Evolutionary conservation across 345 rosid genomes (phyloP).

Genomic region (Corchorus capsularis): DNA sequence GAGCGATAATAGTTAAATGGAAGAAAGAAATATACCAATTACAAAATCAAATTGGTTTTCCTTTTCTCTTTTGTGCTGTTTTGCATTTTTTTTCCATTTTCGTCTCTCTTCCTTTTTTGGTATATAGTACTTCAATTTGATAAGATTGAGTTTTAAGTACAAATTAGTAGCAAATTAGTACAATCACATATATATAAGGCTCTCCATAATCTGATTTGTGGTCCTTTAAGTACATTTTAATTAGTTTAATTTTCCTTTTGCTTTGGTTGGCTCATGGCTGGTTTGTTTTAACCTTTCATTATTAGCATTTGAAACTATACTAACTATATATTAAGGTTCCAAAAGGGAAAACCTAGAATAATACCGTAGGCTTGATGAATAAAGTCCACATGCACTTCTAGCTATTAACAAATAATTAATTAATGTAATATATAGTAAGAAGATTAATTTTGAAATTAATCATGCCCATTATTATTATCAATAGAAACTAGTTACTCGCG

Average conservation of each 20-base stretch:
- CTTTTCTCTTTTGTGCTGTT: neutral
- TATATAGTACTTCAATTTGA: too few species aligned
- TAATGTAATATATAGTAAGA: neutral
- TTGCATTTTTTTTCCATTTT: neutral
- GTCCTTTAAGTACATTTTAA: too few species aligned
- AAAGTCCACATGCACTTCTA: neutral
- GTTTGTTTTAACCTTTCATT: neutral
- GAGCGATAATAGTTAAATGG: neutral
- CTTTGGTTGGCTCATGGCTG: neutral
- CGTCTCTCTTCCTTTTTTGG: too few species aligned
- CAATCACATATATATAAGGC: too few species aligned
- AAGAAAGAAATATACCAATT: neutral
- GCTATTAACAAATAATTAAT: too few species aligned
- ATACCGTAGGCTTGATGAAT: neutral
- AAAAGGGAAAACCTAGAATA: neutral
- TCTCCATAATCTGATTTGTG: neutral
- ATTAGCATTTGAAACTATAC: neutral
- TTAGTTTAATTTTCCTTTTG: neutral
- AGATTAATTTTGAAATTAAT: neutral
- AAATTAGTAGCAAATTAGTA: too few species aligned
- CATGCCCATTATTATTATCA: neutral
- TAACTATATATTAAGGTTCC: neutral
- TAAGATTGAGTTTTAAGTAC: too few species aligned
- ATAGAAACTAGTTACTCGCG: conserved; percentile 17
- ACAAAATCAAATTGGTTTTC: neutral